Evolutionary conservation across 2,329 filamentous ascomycete species (phyloP), one percentile per base, ranked within the genome.

Genomic region (Aureobasidium sp.): DNA sequence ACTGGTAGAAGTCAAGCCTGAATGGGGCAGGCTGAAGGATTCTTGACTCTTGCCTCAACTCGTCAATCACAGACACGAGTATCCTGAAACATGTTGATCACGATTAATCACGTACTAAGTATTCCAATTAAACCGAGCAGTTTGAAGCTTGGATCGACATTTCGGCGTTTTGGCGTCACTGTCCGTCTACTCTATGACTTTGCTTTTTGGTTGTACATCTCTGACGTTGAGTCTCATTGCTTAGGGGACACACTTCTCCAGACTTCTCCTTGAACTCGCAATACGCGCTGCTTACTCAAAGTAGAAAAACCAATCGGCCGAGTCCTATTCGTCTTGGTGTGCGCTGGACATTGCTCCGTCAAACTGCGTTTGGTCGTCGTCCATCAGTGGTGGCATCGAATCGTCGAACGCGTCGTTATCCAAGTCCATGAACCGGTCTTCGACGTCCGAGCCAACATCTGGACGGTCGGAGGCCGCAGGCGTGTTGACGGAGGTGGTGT

Each of bases 1-100:
- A 15, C 5, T 31, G n/a, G 62, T 63, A 1, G 55, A 63, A 5
- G 36, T 60, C 22, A 59, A 48, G 48, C 55, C 62, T 7, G 62
- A 60, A 41, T 63, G 62, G 62, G 62, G 55, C 20, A 59, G 62
- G 15, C 25, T 63, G 56, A 63, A 63, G 31, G 55, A 52, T n/a
- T 51, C 53, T 1, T 63, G 29, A 61, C 37, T 45, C 41, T n/a
- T 22, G 27, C 27, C n/a, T n/a, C 22, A 17, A n/a, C 39, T 7
- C 20, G 39, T 22, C 39, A 25, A 22, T 48, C 15, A 48, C 34
- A 5, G 15, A n/a, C 7, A 48, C 9, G 47, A 12, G 7, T 34
- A n/a, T 22, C 7, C 1, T 36, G 11, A 20, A 22, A 34, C 9
- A 36, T 47, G 25, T 29, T n/a, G 9, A 29, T 17, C 25, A 29